Conservation (phyloP, 805 yeast species). For the Candida hungchunana region DNA sequence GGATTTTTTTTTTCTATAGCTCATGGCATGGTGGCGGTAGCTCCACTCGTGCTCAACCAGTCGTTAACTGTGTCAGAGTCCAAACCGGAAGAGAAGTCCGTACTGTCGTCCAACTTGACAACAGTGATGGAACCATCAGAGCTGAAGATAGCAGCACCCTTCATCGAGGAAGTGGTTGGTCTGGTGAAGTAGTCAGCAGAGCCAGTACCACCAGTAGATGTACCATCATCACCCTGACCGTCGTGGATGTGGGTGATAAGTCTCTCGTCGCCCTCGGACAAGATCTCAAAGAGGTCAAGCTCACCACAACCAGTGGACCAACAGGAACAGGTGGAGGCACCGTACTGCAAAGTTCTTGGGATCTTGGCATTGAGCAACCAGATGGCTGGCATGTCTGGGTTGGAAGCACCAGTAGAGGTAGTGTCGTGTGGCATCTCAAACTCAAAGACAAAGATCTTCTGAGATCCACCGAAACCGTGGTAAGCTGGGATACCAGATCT, state of each 20-base stretch:
- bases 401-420: slow-evolving; percentile 41
- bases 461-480: slow-evolving; percentile 85
- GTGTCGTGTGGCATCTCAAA: slow-evolving; percentile 83
- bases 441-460: slow-evolving; percentile 88
- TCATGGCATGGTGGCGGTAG: slow-evolving; percentile 34
- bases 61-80: slow-evolving; percentile 48
- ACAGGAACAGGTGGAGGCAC: slow-evolving; percentile 82
- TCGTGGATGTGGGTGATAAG: slow-evolving; percentile 80
- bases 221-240: slow-evolving; percentile 65
- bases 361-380: slow-evolving; percentile 95
- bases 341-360: slow-evolving; percentile 96
- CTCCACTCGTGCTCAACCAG: slow-evolving; percentile 57
- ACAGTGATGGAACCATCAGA: slow-evolving; percentile 50
- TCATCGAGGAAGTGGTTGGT: slow-evolving; percentile 73
- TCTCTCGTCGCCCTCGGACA: slow-evolving; percentile 69
- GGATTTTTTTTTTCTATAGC: too few relatives aligned
- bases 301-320: slow-evolving; percentile 98
- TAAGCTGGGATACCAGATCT: slow-evolving; percentile 85
- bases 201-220: slow-evolving; percentile 76
- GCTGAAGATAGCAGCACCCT: slow-evolving; percentile 86
- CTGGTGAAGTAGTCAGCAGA: slow-evolving; percentile 82
- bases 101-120: slow-evolving; percentile 52
- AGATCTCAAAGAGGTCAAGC: slow-evolving; percentile 88
- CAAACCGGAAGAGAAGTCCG: slow-evolving; percentile 50
- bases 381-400: slow-evolving; percentile 96